Evolutionary conservation across 169 alveolate species (phyloP), one percentile per base, ranked within the genome.

Genomic region (Cryptosporidium sp.): DNA sequence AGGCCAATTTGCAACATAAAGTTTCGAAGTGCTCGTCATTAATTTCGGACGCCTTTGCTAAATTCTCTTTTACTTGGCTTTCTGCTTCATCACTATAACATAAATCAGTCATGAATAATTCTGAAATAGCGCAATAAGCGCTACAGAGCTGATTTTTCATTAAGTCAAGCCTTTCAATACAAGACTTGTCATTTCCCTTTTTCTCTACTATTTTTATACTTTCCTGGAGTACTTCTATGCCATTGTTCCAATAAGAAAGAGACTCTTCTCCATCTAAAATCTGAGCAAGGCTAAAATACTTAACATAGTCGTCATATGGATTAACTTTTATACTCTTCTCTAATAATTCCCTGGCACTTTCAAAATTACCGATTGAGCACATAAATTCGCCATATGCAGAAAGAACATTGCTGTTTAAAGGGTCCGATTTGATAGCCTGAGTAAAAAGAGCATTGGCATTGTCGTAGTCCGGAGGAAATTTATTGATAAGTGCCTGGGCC

Each of bases 81-180:
- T 86, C 92, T 0, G 92, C 92, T 3, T 60, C 87, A 31, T 69
- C 35, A 26, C 23, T 42, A 35, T 86, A 84, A 51, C 92, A 86
- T 33, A 86, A 65, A 48, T 86, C 92, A 45, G 92, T 86, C 92
- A 86, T 86, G 39, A 61, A 86, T 26, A 86, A 48, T 80, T 86
- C 92, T 23, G 85, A 51, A 33, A 86, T 73, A 29, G 92, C 92
- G 10, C 87, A 71, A 39, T 61, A 48, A n/a, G 92, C 92, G 45
- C 89, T 80, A 31, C 89, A 80, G 0, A 80, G 45, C 35, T 80
- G 89, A 21, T 26, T 14, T 45, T 42, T 80, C 62, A 80, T 44
- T 29, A 60, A 42, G 23, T 42, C 7, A 31, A 80, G 42, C 67
- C 21, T 39, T 3, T 73, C 58, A 18, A 16, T 21, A 23, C 18